Conservation (phyloP, 306 rosid genomes). For the Alnus rubra region DNA sequence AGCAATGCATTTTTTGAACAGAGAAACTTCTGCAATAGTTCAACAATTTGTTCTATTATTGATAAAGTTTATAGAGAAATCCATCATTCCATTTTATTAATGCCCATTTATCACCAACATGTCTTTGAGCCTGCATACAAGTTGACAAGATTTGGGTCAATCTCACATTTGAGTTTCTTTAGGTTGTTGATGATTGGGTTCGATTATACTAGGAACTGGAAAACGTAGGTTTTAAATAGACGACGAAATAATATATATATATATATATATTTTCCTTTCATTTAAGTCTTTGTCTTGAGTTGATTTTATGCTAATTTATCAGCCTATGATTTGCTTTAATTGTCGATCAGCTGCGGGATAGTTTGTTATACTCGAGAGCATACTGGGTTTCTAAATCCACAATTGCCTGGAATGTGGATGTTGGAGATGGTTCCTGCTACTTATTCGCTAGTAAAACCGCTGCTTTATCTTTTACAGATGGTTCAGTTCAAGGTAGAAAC, state of each 20-base stretch:
- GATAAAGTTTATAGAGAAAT: not conserved
- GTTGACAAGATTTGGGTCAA: not conserved
- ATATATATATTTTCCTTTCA: not conserved
- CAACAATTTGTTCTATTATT: not conserved
- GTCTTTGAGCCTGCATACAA: not conserved
- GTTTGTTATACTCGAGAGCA: constrained; percentile 69
- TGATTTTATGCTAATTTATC: not conserved
- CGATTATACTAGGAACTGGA: not conserved
- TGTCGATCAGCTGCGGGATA: constrained; percentile 50
- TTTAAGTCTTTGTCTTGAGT: constrained; percentile 5
- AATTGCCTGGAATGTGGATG: constrained; percentile 83
- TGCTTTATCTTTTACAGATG: constrained; percentile 46
- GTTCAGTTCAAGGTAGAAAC: constrained; percentile 55
- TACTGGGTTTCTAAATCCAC: constrained; percentile 66
- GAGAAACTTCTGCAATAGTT: not conserved
- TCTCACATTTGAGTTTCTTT: not conserved
- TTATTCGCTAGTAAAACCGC: constrained; percentile 66
- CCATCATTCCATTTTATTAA: not conserved
- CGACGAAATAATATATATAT: not conserved
- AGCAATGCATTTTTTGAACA: not conserved
- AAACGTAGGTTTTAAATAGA: not conserved
- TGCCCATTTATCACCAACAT: not conserved
- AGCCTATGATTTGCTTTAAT: constrained; percentile 7
- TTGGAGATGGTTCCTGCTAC: constrained; percentile 48
- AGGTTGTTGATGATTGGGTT: not conserved